Evolutionary conservation across 2,329 filamentous ascomycete genomes (phyloP), one percentile per base, ranked within the genome.

Genomic region (Didymella glomerata): DNA sequence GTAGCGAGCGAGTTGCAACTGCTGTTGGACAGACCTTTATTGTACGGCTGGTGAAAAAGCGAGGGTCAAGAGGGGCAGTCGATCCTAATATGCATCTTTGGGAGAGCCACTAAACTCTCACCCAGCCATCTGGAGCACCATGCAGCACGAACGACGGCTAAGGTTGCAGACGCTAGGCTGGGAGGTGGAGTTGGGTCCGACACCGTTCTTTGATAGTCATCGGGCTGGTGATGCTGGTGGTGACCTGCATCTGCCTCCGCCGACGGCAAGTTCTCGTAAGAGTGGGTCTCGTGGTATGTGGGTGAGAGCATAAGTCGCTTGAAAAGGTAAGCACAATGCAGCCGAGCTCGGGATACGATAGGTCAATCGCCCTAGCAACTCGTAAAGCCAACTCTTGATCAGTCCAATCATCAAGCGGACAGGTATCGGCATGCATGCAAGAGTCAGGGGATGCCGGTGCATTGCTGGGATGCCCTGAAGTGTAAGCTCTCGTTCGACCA

Each of bases 1-100:
- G 70, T 77, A 77, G 70, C 73, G 74, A 76, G 69, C 65, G 74
- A 77, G 74, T 69, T 76, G 64, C 71, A 65, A 41, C 61, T 70
- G 65, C 55, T 53, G 60, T 59, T 51, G 61, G 60, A 65, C 56
- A 24, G 57, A 61, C 63, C 63, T 64, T 62, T 63, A 62, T 65
- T 40, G 36, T 40, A 40, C n/a, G 47, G 49, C 40, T 42, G 61
- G 49, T 66, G 60, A 62, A 54, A 36, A 63, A 48, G 49, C 16
- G 25, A 14, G 58, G 54, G 48, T 57, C 45, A 62, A 34, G 57
- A 64, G 65, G 64, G 65, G 52, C 52, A 60, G 62, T 38, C 32
- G 53, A 65, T 52, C 65, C 49, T 68, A 68, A 73, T 74, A 74
- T 68, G 67, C 63, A 60, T 52, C 32, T 49, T 53, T 48, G 42